Percentiles rank a stretch among this genome's conserved stretches.
phyloP scores from a whole-genome alignment of 1,284 basidiomycete species.

The Caloboletus firmus region DNA sequence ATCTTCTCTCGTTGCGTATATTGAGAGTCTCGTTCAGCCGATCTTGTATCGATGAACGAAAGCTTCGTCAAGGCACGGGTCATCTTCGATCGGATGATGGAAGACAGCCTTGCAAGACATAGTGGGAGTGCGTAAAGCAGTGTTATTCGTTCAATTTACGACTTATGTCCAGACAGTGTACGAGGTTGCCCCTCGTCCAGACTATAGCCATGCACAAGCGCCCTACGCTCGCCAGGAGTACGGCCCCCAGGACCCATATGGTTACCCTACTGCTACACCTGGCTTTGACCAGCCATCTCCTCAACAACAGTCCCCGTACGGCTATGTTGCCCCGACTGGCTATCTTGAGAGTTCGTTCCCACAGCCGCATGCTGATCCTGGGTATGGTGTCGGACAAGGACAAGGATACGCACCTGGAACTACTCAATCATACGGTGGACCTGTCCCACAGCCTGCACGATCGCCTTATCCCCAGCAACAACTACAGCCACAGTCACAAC shows the following conservation, averaged over 20 bases:
- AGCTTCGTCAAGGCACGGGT: constrained; percentile 80
- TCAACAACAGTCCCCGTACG: constrained; percentile 28
- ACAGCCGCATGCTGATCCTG: constrained; percentile 37
- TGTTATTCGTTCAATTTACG: constrained; percentile 5
- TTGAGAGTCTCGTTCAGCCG: constrained; percentile 49
- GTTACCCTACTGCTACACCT: constrained; percentile 37
- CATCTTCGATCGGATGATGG: constrained; percentile 90
- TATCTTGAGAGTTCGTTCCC: constrained; percentile 35
- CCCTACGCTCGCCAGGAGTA: constrained; percentile 32
- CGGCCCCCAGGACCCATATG: constrained; percentile 39
- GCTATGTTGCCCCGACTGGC: constrained; percentile 41
- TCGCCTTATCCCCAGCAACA: constrained; percentile 33
- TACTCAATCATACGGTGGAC: constrained; percentile 34
- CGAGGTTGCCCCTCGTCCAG: constrained; percentile 22
- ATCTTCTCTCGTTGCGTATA: neutral
- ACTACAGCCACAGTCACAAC: constrained; percentile 27
- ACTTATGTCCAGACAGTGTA: constrained; percentile 27
- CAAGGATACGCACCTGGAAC: constrained; percentile 21
- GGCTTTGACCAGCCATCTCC: constrained; percentile 46
- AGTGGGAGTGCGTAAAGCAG: constrained; percentile 49
- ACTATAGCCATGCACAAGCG: constrained; percentile 24
- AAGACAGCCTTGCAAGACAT: constrained; percentile 79
- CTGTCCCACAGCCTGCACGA: constrained; percentile 31
- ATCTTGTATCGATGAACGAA: constrained; percentile 88
- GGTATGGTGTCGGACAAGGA: constrained; percentile 36